Evolutionary conservation across 1,139 yeast species (phyloP).

Genomic region (Petasospora fabianii): DNA sequence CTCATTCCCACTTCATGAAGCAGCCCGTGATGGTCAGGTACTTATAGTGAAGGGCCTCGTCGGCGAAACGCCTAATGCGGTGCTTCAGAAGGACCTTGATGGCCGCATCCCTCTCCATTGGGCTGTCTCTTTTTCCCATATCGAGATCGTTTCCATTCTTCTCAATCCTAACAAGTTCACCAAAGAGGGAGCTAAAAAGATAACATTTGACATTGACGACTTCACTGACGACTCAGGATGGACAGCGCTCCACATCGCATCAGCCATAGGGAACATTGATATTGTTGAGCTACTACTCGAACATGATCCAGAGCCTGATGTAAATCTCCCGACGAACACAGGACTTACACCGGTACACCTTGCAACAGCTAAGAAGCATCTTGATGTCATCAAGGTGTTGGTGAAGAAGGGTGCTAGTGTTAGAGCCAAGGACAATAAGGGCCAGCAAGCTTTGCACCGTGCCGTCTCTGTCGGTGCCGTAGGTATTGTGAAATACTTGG

Average conservation of each 20-base stretch:
- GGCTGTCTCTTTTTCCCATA: constrained; percentile 71
- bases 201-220: constrained; percentile 61
- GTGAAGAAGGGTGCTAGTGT: constrained; percentile 53
- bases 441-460: constrained; percentile 69
- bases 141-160: constrained; percentile 49
- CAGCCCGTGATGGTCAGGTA: constrained; percentile 53
- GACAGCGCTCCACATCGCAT: constrained; percentile 84
- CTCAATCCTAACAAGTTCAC: constrained; percentile 36
- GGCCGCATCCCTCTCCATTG: constrained; percentile 84
- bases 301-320: constrained; percentile 42
- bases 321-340: constrained; percentile 51
- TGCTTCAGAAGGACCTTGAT: constrained; percentile 57
- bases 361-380: constrained; percentile 68
- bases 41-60: constrained; percentile 47
- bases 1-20: constrained; percentile 43
- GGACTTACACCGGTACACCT: constrained; percentile 78
- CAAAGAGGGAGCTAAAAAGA: constrained; percentile 15
- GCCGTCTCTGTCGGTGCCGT: constrained; percentile 79
- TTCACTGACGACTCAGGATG: constrained; percentile 73
- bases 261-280: constrained; percentile 63
- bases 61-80: constrained; percentile 43
- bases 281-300: constrained; percentile 44
- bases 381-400: constrained; percentile 48
- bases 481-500: constrained; percentile 47
- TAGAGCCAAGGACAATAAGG: constrained; percentile 61